These are phyloP conservation scores for Hepatocystis sp. DNA, from an alignment of 169 alveolate species.

Conservation along the genomic window DNA sequence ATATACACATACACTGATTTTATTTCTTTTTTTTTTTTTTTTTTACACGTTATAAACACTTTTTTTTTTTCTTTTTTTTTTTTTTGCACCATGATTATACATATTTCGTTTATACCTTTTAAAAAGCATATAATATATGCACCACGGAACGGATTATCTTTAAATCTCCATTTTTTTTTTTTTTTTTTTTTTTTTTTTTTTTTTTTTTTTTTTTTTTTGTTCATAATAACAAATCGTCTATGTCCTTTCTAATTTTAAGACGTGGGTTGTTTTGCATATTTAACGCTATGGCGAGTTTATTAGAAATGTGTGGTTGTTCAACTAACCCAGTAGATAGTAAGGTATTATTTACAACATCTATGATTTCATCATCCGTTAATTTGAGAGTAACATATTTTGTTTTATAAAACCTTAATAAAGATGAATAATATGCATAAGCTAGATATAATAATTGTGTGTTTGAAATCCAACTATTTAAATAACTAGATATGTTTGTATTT, in stretches of 20 bases:
- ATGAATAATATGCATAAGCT: constrained; percentile 73
- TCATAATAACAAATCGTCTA: constrained; percentile 61
- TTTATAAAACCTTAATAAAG: constrained; percentile 68
- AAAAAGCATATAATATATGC: no score
- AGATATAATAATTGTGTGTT: constrained; percentile 64
- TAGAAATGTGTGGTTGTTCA: constrained; percentile 75
- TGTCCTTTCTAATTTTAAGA: constrained; percentile 68
- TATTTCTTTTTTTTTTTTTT: no score
- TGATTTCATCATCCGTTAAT: constrained; percentile 74
- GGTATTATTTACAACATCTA: constrained; percentile 60
- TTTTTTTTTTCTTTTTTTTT: no score
- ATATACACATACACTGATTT: no score
- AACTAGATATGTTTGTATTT: constrained; percentile 66
- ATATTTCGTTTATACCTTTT: no score
- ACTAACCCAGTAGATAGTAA: constrained; percentile 72
- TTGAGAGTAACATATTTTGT: constrained; percentile 52
- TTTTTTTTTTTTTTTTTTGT: no score
- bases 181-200: background rate
- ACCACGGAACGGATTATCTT: no score
- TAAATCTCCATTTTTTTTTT: constrained; percentile 4
- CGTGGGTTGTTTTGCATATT: constrained; percentile 72
- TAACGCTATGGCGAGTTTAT: constrained; percentile 45
- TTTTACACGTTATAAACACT: no score
- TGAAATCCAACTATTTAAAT: constrained; percentile 73
- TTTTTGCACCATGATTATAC: no score